Evolutionary conservation across 2,329 filamentous ascomycete species (phyloP).

Genomic region (Neurospora sp.): DNA sequence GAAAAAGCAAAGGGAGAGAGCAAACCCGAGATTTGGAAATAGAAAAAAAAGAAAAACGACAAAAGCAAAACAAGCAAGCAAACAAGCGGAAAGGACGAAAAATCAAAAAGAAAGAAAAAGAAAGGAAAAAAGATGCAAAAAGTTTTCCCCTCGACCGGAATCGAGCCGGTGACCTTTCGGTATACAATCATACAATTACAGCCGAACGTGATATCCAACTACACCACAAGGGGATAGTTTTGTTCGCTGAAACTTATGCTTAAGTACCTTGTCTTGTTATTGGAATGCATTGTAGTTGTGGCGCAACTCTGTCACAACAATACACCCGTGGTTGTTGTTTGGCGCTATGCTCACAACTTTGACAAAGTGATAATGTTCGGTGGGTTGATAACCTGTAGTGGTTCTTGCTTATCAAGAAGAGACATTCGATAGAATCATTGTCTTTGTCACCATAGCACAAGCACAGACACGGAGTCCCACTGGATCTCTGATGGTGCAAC

Average conservation of each 20-base stretch:
- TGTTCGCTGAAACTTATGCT: background rate
- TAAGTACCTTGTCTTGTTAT: background rate
- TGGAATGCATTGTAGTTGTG: background rate
- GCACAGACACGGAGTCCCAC: background rate
- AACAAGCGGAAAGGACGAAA: background rate
- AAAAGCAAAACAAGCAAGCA: background rate
- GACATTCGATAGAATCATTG: background rate
- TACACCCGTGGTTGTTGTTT: background rate
- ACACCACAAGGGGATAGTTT: background rate
- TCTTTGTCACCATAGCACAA: background rate
- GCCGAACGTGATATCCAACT: background rate
- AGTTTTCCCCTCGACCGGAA: background rate
- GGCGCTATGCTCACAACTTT: background rate
- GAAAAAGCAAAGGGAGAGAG: background rate
- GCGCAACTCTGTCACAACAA: background rate
- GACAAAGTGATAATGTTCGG: background rate
- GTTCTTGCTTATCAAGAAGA: background rate
- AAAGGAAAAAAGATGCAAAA: background rate
- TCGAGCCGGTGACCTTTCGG: background rate
- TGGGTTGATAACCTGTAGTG: background rate
- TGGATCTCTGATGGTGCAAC: background rate
- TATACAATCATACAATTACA: background rate
- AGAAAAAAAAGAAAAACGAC: background rate
- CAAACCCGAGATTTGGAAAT: no score
- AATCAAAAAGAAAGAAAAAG: background rate